phyloP scores from a whole-genome alignment of 352 stramenopile genomes.

The Pythium diclinum region DNA sequence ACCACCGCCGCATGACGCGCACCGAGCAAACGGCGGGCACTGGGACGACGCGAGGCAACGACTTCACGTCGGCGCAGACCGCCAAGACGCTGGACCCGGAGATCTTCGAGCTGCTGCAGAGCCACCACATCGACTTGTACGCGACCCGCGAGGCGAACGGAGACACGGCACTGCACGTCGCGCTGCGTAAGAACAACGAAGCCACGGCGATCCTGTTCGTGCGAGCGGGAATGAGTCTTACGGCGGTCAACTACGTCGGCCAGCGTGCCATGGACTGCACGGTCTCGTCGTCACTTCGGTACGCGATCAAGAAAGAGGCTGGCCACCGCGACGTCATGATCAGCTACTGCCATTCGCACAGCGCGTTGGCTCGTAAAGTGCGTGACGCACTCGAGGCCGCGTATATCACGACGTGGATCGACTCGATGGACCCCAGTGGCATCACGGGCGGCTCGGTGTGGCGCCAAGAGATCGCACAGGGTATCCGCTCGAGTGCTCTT shows the following conservation, averaged over 20 bases:
- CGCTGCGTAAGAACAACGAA: conserved; percentile 66
- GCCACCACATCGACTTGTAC: conserved; percentile 50
- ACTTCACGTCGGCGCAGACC: conserved; percentile 16
- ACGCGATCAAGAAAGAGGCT: conserved; percentile 82
- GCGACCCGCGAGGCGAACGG: conserved; percentile 57
- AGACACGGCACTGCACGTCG: conserved; percentile 73
- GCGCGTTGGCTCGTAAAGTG: conserved; percentile 56
- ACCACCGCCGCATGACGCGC: conserved; percentile 18
- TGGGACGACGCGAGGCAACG: background rate
- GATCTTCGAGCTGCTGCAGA: conserved; percentile 53
- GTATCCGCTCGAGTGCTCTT: conserved; percentile 70
- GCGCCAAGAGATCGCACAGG: conserved; percentile 77
- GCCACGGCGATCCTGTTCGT: conserved; percentile 65
- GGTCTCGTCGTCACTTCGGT: conserved; percentile 60
- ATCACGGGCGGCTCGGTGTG: conserved; percentile 79
- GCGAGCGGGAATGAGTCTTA: conserved; percentile 64
- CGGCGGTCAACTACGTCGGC: conserved; percentile 51
- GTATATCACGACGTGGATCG: conserved; percentile 83
- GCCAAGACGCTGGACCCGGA: conserved; percentile 39
- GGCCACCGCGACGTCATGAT: conserved; percentile 86
- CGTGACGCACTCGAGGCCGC: conserved; percentile 64
- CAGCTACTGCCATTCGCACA: conserved; percentile 82
- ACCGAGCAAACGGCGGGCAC: conserved; percentile 11
- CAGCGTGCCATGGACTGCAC: conserved; percentile 76
- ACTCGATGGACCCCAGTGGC: conserved; percentile 78